phyloP scores from a whole-genome alignment of 2,329 filamentous ascomycete genomes.

The Monilinia aucupariae region DNA sequence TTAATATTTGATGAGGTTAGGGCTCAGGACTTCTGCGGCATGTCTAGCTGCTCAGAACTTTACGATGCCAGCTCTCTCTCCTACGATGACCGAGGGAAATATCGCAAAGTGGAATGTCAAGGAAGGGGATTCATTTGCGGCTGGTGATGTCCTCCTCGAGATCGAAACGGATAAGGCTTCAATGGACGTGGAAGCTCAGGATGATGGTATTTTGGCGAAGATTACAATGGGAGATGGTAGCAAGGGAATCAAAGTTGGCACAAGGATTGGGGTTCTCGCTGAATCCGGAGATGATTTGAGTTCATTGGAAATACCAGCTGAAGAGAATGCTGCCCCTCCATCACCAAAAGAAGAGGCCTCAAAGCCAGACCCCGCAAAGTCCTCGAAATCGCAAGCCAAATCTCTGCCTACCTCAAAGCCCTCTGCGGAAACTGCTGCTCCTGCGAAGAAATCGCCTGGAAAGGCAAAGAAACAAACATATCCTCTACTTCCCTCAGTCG shows the following conservation, averaged over 20 bases:
- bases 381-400: constrained; percentile 19
- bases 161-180: constrained; percentile 93
- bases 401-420: constrained; percentile 13
- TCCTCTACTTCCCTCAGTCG: constrained; percentile 77
- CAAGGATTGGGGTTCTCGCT: constrained; percentile 75
- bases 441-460: constrained; percentile 38
- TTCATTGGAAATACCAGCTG: constrained; percentile 67
- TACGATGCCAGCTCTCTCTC: constrained; percentile 84
- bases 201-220: constrained; percentile 81
- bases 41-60: constrained; percentile 76
- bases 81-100: constrained; percentile 91
- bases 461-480: constrained; percentile 61
- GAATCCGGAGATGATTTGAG: constrained; percentile 75
- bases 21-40: constrained; percentile 57
- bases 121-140: constrained; percentile 75
- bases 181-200: constrained; percentile 92
- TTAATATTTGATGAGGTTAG: constrained; percentile 39
- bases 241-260: constrained; percentile 73
- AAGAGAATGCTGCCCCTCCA: constrained; percentile 43
- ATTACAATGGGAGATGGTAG: constrained; percentile 68
- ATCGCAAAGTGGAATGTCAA: constrained; percentile 82
- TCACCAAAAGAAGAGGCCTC: constrained; percentile 30
- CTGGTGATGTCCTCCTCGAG: constrained; percentile 82
- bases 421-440: constrained; percentile 25
- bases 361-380: constrained; percentile 25